phyloP scores from a whole-genome alignment of 108 stramenopile species.

The Conticribra guillardii region DNA sequence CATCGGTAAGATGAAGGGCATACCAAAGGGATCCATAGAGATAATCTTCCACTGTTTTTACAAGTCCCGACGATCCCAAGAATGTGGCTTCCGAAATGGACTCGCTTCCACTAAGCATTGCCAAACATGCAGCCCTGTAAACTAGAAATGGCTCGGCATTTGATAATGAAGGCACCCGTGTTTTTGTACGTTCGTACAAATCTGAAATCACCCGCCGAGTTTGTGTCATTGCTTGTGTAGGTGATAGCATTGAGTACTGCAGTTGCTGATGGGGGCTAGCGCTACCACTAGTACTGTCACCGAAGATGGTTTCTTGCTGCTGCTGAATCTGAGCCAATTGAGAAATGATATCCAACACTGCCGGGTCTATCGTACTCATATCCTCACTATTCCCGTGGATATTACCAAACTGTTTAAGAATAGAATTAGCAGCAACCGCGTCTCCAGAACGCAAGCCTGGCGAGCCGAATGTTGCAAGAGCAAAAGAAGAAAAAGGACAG shows the following conservation, averaged over 20 bases:
- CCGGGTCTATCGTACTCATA: constrained; percentile 24
- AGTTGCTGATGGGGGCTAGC: neutral
- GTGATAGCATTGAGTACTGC: constrained; percentile 16
- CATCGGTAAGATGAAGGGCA: constrained; percentile 52
- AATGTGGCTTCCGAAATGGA: constrained; percentile 43
- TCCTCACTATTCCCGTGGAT: constrained; percentile 5
- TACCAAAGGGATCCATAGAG: constrained; percentile 71
- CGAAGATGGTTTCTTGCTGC: constrained; percentile 33
- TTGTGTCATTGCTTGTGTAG: constrained; percentile 26
- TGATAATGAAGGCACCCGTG: constrained; percentile 1
- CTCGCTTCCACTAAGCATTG: constrained; percentile 44
- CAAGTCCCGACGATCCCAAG: constrained; percentile 43
- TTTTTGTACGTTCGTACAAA: constrained; percentile 44
- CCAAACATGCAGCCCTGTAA: constrained; percentile 42
- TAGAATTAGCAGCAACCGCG: constrained; percentile 11
- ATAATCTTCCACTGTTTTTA: constrained; percentile 80
- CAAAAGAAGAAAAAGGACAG: too few relatives aligned
- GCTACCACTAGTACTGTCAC: constrained; percentile 7
- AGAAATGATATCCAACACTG: constrained; percentile 24
- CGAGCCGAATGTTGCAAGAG: too few relatives aligned
- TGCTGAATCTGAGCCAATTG: constrained; percentile 29
- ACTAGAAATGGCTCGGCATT: neutral
- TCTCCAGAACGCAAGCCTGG: constrained; percentile 22
- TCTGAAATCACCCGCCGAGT: constrained; percentile 33
- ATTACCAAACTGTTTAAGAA: constrained; percentile 17